Base-by-base conservation (phyloP, 192 early-diverging fungal genomes). In the Gamsiella multidivaricata region DNA sequence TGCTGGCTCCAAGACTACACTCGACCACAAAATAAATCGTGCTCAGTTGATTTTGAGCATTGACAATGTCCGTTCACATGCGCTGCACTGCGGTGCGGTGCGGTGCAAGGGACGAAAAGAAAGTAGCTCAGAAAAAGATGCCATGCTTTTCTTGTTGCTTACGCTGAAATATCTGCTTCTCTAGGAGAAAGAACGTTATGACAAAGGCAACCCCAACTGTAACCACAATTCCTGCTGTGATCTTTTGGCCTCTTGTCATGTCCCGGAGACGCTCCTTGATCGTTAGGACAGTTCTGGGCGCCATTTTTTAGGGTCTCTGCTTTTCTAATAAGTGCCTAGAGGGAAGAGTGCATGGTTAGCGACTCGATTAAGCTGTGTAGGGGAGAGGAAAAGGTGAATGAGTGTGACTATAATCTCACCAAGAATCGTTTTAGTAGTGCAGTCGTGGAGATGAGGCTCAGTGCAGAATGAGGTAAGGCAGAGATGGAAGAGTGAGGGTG, bases 131-230 rank as follows among this genome's bases (percentile, higher is more conserved):
- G 12, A 39, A 39, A 39, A 12, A 39, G 37, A 39, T 39, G 31
- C 43, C 6, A 34, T 31, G 11, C 37, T 18, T 17, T 2, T 28
- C 7, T 4, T 33, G 25, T 8, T 43, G 26, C 61, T 12, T 74
- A 65, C 70, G 23, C 32, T 63, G 32, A 74, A 74, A 74, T 17
- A 65, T 54, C 32, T 74, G 62, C 37, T 54, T 33, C 29, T 74
- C 70, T 43, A 65, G 63, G 6, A 45, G 12, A 23, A 65, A 74
- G 22, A 75, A 67, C 17, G 49, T 58, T 10, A 75, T 26, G 9
- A 75, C 14, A 28, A 67, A 75, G 32, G 64, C 72, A 20, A 61
- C 17, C 2, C 61, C 37, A 11, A 75, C 32, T 5, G 49, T 0
- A 7, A 9, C 18, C 1, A 26, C 43, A 22, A 55, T 11, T 8